phyloP scores from a whole-genome alignment of 805 yeast species.

The Diddensiella santjacobensis region DNA sequence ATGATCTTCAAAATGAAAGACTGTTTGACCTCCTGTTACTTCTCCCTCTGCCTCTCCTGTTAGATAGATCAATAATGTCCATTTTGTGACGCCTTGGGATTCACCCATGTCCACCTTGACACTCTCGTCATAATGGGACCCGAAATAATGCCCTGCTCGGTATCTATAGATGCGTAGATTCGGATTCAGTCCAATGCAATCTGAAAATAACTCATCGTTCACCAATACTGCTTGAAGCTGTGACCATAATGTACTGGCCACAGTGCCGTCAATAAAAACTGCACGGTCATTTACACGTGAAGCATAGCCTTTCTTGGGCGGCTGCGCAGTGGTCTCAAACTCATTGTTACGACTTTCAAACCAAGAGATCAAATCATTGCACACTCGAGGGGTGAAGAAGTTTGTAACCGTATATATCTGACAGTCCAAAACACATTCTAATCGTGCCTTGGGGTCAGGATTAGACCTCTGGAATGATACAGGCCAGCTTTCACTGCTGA shows the following conservation, averaged over 20 bases:
- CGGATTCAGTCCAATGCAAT: conserved; percentile 46
- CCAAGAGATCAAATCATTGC: conserved; percentile 20
- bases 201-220: conserved; percentile 5
- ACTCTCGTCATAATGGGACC: conserved; percentile 58
- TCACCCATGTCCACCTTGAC: conserved; percentile 34
- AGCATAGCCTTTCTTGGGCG: conserved; percentile 50
- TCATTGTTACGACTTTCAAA: conserved; percentile 7
- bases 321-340: conserved; percentile 37
- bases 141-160: conserved; percentile 54
- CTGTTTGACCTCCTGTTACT: conserved; percentile 57
- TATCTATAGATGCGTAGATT: conserved; percentile 56
- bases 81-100: conserved; percentile 43
- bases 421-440: conserved; percentile 1
- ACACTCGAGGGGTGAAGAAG: conserved; percentile 12
- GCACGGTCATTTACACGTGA: conserved; percentile 54
- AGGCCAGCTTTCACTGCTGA: not conserved
- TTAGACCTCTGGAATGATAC: not conserved
- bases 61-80: conserved; percentile 58
- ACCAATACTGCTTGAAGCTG: conserved; percentile 31
- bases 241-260: conserved; percentile 43
- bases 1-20: conserved; percentile 39
- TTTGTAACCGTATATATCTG: conserved; percentile 20
- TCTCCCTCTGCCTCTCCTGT: conserved; percentile 50
- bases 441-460: not conserved
- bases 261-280: conserved; percentile 37